A percentile compares a stretch with the other conserved stretches of the same genome.
phyloP scores from a whole-genome alignment of 139 green algal species.

The Chlorella sp. region DNA sequence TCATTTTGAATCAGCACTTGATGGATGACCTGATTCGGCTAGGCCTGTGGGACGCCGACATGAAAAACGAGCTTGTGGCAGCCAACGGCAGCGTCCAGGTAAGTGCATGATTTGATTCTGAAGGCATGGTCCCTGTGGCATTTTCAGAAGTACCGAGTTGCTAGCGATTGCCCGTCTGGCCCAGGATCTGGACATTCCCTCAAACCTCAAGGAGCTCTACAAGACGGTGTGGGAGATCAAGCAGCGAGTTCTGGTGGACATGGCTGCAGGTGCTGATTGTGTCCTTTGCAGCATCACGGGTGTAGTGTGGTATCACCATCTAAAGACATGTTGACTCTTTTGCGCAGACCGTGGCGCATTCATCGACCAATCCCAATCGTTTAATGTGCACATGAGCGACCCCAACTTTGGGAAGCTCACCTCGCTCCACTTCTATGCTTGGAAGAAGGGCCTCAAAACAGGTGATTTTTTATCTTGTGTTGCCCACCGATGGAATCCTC shows the following conservation, averaged over 20 bases:
- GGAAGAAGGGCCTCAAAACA: slow-evolving; percentile 88
- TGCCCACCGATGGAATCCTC: too few species aligned
- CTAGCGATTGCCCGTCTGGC: too few species aligned
- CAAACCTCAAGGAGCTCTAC: slow-evolving; percentile 94
- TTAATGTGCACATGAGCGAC: slow-evolving; percentile 99
- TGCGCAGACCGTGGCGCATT: slow-evolving; percentile 91
- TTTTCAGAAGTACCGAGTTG: too few species aligned
- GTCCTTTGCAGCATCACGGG: too few species aligned
- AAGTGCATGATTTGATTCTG: background rate
- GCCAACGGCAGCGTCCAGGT: slow-evolving; percentile 78
- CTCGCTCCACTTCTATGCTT: slow-evolving; percentile 98
- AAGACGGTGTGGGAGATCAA: slow-evolving; percentile 99
- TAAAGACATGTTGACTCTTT: too few species aligned
- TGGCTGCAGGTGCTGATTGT: slow-evolving; percentile 73
- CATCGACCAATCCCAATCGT: slow-evolving; percentile 98
- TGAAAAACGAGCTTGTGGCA: slow-evolving; percentile 98
- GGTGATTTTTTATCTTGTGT: background rate
- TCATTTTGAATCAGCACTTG: slow-evolving; percentile 98
- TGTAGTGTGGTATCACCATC: too few species aligned
- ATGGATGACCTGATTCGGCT: slow-evolving; percentile 91
- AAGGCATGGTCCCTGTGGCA: too few species aligned
- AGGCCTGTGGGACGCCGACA: slow-evolving; percentile 86
- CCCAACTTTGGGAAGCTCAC: slow-evolving; percentile 99
- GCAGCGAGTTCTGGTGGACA: slow-evolving; percentile 96
- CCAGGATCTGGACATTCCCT: slow-evolving; percentile 82